Conservation (phyloP, 495 filamentous ascomycete species). For the Achaetomiella virescens region DNA sequence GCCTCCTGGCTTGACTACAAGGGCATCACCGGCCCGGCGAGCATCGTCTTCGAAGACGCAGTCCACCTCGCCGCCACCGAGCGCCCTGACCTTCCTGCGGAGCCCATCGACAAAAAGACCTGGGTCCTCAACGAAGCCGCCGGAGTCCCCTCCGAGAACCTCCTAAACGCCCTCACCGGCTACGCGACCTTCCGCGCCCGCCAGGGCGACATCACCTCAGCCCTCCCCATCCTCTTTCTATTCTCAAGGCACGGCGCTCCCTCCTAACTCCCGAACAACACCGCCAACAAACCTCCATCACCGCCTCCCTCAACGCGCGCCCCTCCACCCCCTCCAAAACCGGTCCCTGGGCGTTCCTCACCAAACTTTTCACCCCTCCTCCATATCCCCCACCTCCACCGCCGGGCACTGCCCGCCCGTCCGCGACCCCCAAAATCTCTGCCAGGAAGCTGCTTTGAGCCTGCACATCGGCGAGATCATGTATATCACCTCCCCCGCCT, state of each 20-base stretch:
- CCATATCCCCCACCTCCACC: slow-evolving; percentile 59
- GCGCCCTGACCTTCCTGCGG: slow-evolving; percentile 23
- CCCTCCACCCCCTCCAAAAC: slow-evolving; percentile 22
- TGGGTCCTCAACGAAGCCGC: slow-evolving; percentile 52
- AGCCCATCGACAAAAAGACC: slow-evolving; percentile 54
- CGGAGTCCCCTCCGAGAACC: slow-evolving; percentile 56
- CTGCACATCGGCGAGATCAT: slow-evolving; percentile 91
- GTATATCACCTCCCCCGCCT: slow-evolving; percentile 47
- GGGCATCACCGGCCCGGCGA: slow-evolving; percentile 36
- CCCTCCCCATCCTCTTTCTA: slow-evolving; percentile 83
- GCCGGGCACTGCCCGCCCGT: slow-evolving; percentile 60
- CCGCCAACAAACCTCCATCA: background rate
- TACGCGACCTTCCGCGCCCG: slow-evolving; percentile 71
- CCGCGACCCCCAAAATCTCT: slow-evolving; percentile 55
- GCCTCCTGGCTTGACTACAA: slow-evolving; percentile 80
- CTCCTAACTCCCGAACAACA: slow-evolving; percentile 25
- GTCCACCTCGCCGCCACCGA: slow-evolving; percentile 29
- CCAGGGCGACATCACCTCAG: slow-evolving; percentile 51
- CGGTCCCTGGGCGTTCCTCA: slow-evolving; percentile 15
- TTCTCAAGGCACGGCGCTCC: slow-evolving; percentile 63
- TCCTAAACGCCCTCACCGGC: slow-evolving; percentile 67
- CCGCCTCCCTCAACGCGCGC: background rate
- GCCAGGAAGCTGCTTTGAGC: slow-evolving; percentile 80
- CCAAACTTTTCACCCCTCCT: slow-evolving; percentile 42
- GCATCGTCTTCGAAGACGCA: slow-evolving; percentile 25